Evolutionary conservation across 257 asterid species (phyloP).

Genomic region (Prunella vulgaris): DNA sequence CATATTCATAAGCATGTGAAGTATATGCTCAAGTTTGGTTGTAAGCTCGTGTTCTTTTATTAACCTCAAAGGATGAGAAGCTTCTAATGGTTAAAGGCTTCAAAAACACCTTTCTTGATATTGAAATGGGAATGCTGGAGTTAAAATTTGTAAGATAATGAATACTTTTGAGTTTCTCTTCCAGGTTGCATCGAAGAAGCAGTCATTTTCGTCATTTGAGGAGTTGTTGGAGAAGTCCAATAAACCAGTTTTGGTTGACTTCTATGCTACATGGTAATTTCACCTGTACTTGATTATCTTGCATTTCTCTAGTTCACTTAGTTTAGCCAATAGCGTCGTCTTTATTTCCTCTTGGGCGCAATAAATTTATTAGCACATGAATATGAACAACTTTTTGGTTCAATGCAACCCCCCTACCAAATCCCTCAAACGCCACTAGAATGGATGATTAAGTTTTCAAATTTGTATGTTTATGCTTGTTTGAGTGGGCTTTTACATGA

Average conservation of each 20-base stretch:
- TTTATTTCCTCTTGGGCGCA: too few relatives aligned
- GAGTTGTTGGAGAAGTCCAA: constrained; percentile 72
- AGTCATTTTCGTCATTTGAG: constrained; percentile 69
- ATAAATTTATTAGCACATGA: too few relatives aligned
- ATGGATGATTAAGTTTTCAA: background rate
- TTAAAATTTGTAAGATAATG: background rate
- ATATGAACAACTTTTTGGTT: too few relatives aligned
- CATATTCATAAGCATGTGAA: background rate
- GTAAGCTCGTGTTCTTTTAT: background rate
- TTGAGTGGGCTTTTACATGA: background rate
- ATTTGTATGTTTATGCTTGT: constrained; percentile 1
- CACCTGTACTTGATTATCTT: constrained; percentile 3
- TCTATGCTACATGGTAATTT: constrained; percentile 90
- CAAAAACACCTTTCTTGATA: background rate
- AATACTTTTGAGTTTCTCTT: constrained; percentile 3
- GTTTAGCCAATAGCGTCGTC: background rate
- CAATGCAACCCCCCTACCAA: too few relatives aligned
- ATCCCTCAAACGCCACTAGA: background rate
- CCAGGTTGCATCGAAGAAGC: constrained; percentile 89
- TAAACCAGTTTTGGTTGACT: constrained; percentile 87
- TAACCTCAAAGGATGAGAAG: background rate
- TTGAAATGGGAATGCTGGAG: background rate
- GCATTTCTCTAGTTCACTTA: background rate
- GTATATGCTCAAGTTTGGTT: background rate
- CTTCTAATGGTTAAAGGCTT: background rate